Evolutionary conservation across 177 flowering plant species (phyloP).

Genomic region (Telopea speciosissima): DNA sequence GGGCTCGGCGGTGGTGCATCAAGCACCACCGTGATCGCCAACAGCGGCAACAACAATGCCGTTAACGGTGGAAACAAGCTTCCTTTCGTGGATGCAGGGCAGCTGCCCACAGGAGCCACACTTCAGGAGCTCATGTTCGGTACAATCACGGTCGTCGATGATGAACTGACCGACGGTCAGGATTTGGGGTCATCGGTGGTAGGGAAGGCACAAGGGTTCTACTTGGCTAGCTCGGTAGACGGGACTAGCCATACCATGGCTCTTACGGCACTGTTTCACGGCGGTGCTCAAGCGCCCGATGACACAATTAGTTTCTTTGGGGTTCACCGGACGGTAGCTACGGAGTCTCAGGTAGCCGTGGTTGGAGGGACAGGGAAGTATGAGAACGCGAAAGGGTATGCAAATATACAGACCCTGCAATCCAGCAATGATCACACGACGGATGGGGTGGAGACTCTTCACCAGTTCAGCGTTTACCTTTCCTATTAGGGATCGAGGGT

Average conservation of each 20-base stretch:
- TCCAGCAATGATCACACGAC: slow-evolving; percentile 30
- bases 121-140: slow-evolving; percentile 23
- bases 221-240: slow-evolving; percentile 27
- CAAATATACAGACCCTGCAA: slow-evolving; percentile 46
- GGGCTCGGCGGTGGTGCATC: slow-evolving; percentile 12
- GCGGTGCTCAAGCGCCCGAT: slow-evolving; percentile 15
- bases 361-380: slow-evolving; percentile 84
- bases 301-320: slow-evolving; percentile 34
- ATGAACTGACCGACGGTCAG: slow-evolving; percentile 33
- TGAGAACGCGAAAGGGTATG: slow-evolving; percentile 54
- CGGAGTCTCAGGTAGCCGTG: slow-evolving; percentile 56
- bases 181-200: slow-evolving; percentile 30
- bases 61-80: background rate
- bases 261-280: slow-evolving; percentile 27
- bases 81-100: background rate
- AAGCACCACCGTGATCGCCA: slow-evolving; percentile 7
- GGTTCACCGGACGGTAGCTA: slow-evolving; percentile 28
- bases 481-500: slow-evolving; percentile 31
- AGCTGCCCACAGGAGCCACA: slow-evolving; percentile 3
- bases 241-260: slow-evolving; percentile 38
- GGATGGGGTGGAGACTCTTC: slow-evolving; percentile 58
- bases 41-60: slow-evolving; percentile 14
- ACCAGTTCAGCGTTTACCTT: slow-evolving; percentile 50
- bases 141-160: slow-evolving; percentile 45
- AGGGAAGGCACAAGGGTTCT: slow-evolving; percentile 25